These are phyloP conservation scores for Globisporangium sylvaticum DNA, from an alignment of 352 stramenopile species.

Conservation along the genomic window DNA sequence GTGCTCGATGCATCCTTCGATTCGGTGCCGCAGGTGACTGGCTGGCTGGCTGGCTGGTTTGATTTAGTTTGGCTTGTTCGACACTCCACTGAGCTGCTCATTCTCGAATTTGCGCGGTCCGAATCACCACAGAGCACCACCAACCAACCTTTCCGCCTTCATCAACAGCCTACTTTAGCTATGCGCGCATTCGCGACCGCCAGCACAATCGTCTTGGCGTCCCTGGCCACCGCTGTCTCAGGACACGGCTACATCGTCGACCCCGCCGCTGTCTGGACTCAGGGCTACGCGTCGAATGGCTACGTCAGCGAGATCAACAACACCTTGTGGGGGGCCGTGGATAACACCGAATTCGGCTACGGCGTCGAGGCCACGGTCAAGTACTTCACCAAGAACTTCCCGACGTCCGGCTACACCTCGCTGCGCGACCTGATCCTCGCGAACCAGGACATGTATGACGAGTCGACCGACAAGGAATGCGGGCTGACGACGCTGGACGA, in stretches of 20 bases:
- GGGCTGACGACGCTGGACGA: conserved; percentile 29
- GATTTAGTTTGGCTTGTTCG: not conserved
- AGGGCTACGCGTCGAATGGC: conserved; percentile 26
- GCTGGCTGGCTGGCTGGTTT: not conserved
- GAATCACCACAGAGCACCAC: not conserved
- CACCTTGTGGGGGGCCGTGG: conserved; percentile 18
- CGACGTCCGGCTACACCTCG: conserved; percentile 21
- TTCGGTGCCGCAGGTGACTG: not conserved
- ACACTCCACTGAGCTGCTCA: not conserved
- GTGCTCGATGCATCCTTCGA: not conserved
- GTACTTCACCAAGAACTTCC: conserved; percentile 26
- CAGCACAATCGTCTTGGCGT: conserved; percentile 6
- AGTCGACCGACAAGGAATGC: conserved; percentile 9
- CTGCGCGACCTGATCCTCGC: conserved; percentile 28
- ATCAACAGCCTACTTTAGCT: not conserved
- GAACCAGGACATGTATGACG: conserved; percentile 6
- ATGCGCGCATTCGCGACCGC: conserved; percentile 12
- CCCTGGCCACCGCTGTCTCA: conserved; percentile 12
- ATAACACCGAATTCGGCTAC: conserved; percentile 25
- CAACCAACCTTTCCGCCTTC: not conserved
- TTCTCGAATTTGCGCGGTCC: not conserved
- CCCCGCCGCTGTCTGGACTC: conserved; percentile 27
- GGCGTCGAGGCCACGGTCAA: conserved; percentile 20
- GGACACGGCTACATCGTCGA: conserved; percentile 41
- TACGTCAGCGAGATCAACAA: conserved; percentile 23